A percentile compares a stretch with the other conserved stretches of the same genome.
These are phyloP conservation scores for Cordyceps farinosa DNA, from an alignment of 2,329 filamentous ascomycete species.

Conservation along the genomic window DNA sequence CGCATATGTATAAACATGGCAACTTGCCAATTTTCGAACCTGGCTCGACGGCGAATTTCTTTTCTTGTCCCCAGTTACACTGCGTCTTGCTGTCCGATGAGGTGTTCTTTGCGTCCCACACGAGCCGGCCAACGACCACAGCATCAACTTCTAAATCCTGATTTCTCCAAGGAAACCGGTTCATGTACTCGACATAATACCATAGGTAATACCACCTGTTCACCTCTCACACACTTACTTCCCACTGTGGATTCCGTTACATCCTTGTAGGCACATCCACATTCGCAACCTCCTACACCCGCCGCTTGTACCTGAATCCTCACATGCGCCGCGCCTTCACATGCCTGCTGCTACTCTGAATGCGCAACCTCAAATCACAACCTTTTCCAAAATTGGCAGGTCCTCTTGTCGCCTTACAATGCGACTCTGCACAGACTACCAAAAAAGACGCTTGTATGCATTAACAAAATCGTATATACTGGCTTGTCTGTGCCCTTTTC, in stretches of 20 bases:
- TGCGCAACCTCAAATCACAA: neutral
- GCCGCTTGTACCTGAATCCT: constrained; percentile 1
- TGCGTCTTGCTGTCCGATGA: neutral
- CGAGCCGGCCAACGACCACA: neutral
- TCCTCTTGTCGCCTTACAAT: neutral
- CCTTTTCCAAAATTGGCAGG: neutral
- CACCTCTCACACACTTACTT: neutral
- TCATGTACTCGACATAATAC: neutral
- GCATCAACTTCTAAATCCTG: neutral
- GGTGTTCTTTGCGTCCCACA: neutral
- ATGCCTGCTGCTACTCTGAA: neutral
- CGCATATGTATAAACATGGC: too few species aligned
- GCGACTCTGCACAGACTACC: too few species aligned
- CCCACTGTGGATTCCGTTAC: neutral
- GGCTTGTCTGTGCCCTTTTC: neutral
- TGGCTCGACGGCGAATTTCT: neutral
- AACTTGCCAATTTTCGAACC: neutral
- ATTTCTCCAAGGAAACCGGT: neutral
- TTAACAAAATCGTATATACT: neutral
- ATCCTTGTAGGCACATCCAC: neutral
- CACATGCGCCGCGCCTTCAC: constrained; percentile 5
- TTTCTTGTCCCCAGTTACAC: neutral
- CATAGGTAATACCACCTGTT: neutral
- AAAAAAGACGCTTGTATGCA: constrained; percentile 13
- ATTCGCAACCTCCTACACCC: neutral